Evolutionary conservation across 192 early-diverging fungal species (phyloP).

Genomic region (Physocladia obscura): DNA sequence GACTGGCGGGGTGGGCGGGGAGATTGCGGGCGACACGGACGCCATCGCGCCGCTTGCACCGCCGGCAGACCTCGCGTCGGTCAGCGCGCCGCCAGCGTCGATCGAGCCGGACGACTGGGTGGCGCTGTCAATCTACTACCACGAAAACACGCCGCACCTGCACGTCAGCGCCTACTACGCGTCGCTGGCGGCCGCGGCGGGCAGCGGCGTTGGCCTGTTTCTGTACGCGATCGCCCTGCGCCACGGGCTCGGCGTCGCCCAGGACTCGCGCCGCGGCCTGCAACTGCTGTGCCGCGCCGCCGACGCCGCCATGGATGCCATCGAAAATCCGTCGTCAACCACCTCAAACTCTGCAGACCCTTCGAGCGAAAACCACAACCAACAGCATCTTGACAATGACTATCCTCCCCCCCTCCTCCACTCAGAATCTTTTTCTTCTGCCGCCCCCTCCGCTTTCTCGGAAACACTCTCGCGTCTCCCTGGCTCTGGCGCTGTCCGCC

Average conservation of each 20-base stretch:
- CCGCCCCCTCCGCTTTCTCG: not conserved
- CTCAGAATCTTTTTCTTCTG: not conserved
- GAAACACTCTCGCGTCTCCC: conserved; percentile 11
- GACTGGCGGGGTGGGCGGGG: too few species aligned
- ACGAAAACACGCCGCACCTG: conserved; percentile 41
- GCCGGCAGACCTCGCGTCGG: not conserved
- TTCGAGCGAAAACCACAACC: not conserved
- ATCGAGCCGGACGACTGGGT: conserved; percentile 43
- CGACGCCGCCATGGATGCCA: conserved; percentile 30
- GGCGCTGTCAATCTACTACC: conserved; percentile 48
- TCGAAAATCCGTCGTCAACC: not conserved
- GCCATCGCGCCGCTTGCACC: not conserved
- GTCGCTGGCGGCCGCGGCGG: conserved; percentile 40
- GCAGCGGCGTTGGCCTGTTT: conserved; percentile 46
- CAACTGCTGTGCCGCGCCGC: conserved; percentile 35
- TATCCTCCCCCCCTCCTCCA: not conserved
- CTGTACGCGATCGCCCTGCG: conserved; percentile 54
- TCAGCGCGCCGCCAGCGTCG: not conserved
- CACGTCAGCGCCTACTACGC: conserved; percentile 54
- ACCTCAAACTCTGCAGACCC: not conserved
- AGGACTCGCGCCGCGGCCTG: conserved; percentile 40
- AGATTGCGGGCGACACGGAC: too few species aligned
- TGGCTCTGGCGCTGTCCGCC: not conserved
- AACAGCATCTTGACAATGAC: not conserved
- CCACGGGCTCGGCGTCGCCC: conserved; percentile 50